Evolutionary conservation across 306 rosid species (phyloP), one percentile per base, ranked within the genome.

Genomic region (Rosa persica): DNA sequence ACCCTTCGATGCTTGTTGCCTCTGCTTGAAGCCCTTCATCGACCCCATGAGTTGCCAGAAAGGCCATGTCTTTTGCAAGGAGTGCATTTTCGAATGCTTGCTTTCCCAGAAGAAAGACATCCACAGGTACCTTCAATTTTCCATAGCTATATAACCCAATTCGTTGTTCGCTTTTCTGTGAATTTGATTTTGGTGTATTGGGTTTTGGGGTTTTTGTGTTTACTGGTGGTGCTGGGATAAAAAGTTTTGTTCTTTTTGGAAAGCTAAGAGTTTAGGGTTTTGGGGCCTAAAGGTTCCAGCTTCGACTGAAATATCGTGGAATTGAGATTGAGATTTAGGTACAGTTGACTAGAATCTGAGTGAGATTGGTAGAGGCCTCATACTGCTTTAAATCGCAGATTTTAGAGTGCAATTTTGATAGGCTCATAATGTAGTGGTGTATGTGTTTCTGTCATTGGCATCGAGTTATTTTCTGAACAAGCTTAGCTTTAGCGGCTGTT

Each of bases 1-100:
- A 83, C 99, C 99, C 77, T 96, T 96, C 80, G 98, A 96, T 67
- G 96, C 91, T 61, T 96, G 99, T 43, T 87, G 84, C 58, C 99
- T 96, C 66, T 96, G 99, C 87, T 84, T 96, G 84, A 96, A 96
- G 84, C 93, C 96, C 80, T 83, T 93, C 80, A 96, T 96, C 20
- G 94, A 93, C 12, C 97, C 99, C 51, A 70, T 90, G 92, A 81
- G 94, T 67, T 96, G 97, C 78, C 96, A 86, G 30, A 93, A 91
- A 54, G 98, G 99, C 5, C 98, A 96, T n/a, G 90, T 90, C 67
- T 93, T 89, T 52, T 96, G 99, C 67, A 96, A 91, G 76, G 98
- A 93, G 72, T 96, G 99, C 80, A 96, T 96, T 80, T 88, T 93
- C 65, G 86, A 93, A 70, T 96, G 97, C 84, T 83, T 96, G 72